Conservation (phyloP, 2,329 filamentous ascomycete genomes). For the Fusarium hainanense region DNA sequence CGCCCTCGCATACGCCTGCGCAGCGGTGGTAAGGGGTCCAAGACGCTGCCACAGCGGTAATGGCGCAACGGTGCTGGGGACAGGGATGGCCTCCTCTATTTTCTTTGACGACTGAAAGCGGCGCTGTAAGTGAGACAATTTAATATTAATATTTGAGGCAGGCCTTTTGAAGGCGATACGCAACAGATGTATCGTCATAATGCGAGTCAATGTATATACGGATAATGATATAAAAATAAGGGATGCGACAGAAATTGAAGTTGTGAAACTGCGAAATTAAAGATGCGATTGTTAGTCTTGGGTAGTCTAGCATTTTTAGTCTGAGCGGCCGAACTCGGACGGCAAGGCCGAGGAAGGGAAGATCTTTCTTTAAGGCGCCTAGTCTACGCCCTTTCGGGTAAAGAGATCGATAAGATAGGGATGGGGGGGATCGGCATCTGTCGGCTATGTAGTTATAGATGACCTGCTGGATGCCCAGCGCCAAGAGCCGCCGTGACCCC, state of each 20-base stretch:
- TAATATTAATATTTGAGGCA: not conserved
- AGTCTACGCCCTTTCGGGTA: constrained; percentile 3
- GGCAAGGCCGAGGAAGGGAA: constrained; percentile 22
- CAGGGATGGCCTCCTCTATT: constrained; percentile 34
- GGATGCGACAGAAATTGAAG: not conserved
- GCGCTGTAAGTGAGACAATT: constrained; percentile 29
- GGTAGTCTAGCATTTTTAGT: not conserved
- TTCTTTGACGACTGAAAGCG: constrained; percentile 35
- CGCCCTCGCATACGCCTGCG: constrained; percentile 72
- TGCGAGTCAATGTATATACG: not conserved
- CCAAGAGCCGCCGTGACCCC: too few relatives aligned
- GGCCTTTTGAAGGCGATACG: constrained; percentile 32
- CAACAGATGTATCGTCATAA: constrained; percentile 37
- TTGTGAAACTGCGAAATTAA: constrained; percentile 17
- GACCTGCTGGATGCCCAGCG: too few relatives aligned
- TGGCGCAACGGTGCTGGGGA: constrained; percentile 36
- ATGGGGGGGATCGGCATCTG: constrained; percentile 8
- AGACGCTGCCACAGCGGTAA: constrained; percentile 67
- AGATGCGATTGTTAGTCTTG: not conserved
- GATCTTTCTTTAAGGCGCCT: not conserved
- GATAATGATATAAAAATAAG: not conserved
- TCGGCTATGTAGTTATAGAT: too few relatives aligned
- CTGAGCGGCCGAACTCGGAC: constrained; percentile 36
- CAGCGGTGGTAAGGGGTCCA: constrained; percentile 65
- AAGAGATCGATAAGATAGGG: constrained; percentile 22